Conservation (phyloP, 2,329 filamentous ascomycete genomes). For the Alternaria rosae region DNA sequence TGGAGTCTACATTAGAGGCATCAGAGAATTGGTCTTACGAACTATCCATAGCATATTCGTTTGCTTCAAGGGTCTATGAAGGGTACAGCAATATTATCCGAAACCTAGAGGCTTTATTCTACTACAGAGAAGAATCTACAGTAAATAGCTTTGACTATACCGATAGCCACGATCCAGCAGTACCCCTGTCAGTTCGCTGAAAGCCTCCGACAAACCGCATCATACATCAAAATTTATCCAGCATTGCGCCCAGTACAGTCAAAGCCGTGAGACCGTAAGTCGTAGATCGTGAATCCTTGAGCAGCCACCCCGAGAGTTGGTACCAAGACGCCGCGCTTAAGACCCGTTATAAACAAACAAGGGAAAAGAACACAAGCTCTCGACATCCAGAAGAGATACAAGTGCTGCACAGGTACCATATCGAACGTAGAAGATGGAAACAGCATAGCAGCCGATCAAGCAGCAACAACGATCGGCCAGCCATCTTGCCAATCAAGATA, state of each 20-base stretch:
- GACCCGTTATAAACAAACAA: neutral
- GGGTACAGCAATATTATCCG: neutral
- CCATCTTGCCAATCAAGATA: conserved; percentile 38
- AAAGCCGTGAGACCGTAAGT: neutral
- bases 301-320: neutral
- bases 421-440: neutral
- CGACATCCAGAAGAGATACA: neutral
- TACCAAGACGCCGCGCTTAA: neutral
- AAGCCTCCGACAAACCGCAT: neutral
- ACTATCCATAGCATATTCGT: neutral
- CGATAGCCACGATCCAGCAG: neutral
- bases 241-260: neutral
- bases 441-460: neutral
- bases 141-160: neutral
- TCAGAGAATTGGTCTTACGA: neutral
- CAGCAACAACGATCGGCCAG: conserved; percentile 36
- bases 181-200: neutral
- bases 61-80: no score
- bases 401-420: neutral
- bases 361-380: neutral
- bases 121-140: neutral
- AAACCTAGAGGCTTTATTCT: neutral
- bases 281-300: neutral
- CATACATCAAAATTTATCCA: neutral
- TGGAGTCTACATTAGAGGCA: no score